These are phyloP conservation scores for Vickermania spadyakhi DNA, from an alignment of 208 protist genomes.

Conservation along the genomic window DNA sequence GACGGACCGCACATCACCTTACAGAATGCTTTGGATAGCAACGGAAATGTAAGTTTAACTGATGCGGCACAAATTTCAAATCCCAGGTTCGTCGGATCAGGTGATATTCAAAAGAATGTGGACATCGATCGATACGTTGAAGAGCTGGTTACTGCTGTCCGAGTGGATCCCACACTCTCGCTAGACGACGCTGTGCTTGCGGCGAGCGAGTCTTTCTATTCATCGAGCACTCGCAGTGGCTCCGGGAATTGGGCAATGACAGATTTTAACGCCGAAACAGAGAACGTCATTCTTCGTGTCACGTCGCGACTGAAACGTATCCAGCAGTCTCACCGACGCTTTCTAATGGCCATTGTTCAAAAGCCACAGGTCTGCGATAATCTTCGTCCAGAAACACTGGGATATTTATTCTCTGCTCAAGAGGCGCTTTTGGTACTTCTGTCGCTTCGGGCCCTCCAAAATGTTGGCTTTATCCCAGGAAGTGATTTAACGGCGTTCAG, in stretches of 20 bases:
- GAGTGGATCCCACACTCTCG: conserved; percentile 30
- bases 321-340: conserved; percentile 66
- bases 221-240: conserved; percentile 10
- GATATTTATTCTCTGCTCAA: conserved; percentile 55
- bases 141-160: conserved; percentile 24
- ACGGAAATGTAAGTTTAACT: neutral
- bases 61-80: neutral
- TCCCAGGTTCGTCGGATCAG: conserved; percentile 2
- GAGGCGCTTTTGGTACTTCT: conserved; percentile 52
- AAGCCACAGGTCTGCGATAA: conserved; percentile 17
- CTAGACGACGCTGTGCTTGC: conserved; percentile 58
- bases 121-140: conserved; percentile 6
- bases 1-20: conserved; percentile 33
- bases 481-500: neutral
- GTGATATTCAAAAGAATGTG: conserved; percentile 7
- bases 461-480: conserved; percentile 22
- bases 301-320: conserved; percentile 44
- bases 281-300: conserved; percentile 63
- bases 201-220: conserved; percentile 24
- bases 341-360: conserved; percentile 49
- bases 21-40: conserved; percentile 8
- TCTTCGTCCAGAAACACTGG: conserved; percentile 37
- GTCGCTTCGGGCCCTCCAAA: conserved; percentile 64
- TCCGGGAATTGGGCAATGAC: conserved; percentile 72
- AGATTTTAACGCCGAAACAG: conserved; percentile 58